Percentiles rank a stretch among this genome's conserved stretches.
Conservation (phyloP, 78 protist genomes). For the Isochrysis galbana region DNA sequence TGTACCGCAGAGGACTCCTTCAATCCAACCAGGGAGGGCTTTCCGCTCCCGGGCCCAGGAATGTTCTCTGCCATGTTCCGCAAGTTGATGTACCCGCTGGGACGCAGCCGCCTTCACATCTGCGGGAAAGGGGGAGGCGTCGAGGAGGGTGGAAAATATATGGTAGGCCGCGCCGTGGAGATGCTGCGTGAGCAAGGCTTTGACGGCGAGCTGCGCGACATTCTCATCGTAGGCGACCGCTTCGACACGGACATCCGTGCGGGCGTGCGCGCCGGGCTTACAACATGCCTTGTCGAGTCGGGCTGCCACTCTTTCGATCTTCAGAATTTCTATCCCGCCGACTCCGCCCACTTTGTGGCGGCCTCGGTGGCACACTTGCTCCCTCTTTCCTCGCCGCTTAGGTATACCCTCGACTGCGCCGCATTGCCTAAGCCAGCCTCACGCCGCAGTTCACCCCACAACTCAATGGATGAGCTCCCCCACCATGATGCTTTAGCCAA, state of each 20-base stretch:
- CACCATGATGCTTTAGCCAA: background rate
- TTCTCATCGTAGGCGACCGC: background rate
- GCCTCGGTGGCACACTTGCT: background rate
- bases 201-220: background rate
- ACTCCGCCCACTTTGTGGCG: background rate
- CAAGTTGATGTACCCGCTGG: background rate
- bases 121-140: background rate
- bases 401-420: too few species aligned
- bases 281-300: background rate
- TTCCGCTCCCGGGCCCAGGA: background rate
- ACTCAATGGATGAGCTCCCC: too few species aligned
- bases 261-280: background rate
- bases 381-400: background rate
- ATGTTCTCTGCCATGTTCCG: background rate
- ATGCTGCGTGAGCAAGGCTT: background rate
- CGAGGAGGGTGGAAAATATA: background rate
- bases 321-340: background rate
- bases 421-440: too few species aligned
- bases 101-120: too few species aligned
- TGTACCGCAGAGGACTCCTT: background rate
- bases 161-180: background rate
- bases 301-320: background rate
- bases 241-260: conserved; percentile 21
- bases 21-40: background rate
- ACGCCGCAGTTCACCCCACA: too few species aligned